These are phyloP conservation scores for Tricholoma sp. DNA, from an alignment of 768 basidiomycete species.

Conservation along the genomic window DNA sequence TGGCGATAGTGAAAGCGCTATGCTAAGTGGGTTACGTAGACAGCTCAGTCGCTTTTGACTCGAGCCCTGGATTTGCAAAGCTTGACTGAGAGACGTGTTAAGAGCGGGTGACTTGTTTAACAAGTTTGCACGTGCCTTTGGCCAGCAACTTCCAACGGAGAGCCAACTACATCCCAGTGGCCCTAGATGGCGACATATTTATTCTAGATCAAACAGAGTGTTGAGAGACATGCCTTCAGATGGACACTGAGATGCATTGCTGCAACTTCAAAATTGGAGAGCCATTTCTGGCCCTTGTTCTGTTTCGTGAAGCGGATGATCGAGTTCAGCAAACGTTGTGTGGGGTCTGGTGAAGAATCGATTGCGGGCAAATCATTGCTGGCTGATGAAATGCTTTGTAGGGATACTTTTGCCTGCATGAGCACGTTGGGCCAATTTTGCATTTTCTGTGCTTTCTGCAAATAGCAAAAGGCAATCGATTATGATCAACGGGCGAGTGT, in stretches of 20 bases:
- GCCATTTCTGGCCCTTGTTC: background rate
- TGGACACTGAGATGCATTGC: background rate
- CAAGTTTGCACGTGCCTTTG: background rate
- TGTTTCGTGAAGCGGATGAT: background rate
- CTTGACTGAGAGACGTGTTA: background rate
- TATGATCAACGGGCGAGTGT: background rate
- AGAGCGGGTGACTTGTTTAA: background rate
- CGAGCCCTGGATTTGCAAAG: background rate
- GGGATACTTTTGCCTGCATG: background rate
- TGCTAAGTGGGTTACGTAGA: background rate
- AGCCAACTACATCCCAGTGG: background rate
- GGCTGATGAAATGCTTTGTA: background rate
- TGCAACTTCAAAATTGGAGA: background rate
- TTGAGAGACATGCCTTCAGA: background rate
- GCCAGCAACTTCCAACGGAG: background rate
- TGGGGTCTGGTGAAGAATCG: background rate
- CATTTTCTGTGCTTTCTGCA: background rate
- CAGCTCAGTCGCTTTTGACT: background rate
- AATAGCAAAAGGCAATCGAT: background rate
- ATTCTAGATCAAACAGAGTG: background rate
- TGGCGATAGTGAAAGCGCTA: background rate
- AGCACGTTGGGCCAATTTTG: background rate
- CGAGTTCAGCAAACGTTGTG: background rate
- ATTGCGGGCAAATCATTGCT: background rate
- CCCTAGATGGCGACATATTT: background rate